Base-by-base conservation (phyloP, 495 filamentous ascomycete species). In the Cryomyces minteri region DNA sequence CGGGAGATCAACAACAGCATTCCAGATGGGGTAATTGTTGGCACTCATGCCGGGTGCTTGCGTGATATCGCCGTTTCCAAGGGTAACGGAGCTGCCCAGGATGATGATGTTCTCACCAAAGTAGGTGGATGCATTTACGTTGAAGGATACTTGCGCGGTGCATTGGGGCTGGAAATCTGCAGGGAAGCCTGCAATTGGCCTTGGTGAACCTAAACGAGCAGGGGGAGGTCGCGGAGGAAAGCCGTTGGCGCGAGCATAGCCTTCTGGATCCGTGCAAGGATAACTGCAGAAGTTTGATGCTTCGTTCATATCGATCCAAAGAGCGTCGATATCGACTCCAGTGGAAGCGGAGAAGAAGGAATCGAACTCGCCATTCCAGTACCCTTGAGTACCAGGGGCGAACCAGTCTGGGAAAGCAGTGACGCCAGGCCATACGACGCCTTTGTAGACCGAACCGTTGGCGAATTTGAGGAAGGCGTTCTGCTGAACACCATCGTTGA, bases 391-490 rank as follows among this genome's bases (percentile, higher is more conserved):
- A 32, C 73, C 71, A 4, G 73, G 64, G 36, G 78, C 65, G 60
- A 92, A 90, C 85, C 85, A 90, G 58, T 94, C 86, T 0, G 83
- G 84, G 55, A 79, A 88, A 9, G 72, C 82, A 4, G 80, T 78
- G 12, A 79, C 71, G 39, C 86, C 86, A 14, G 85, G 82, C 86
- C 86, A 94, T 18, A 92, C 85, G 11, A 84, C 81, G 28, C 71
- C 85, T 52, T 79, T 64, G 64, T 77, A 88, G 34, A 82, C 60
- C 18, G 71, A 71, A 11, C 80, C 80, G 46, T 88, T 77, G 34
- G 57, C 54, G 37, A 68, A 64, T 39, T 75, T 72, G 5, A 92
- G 59, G 62, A 85, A 87, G 46, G 82, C 60, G 40, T 72, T 74
- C 8, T 70, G 56, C 5, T 73, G 64, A 4, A 71, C 58, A 6